Base-by-base conservation (phyloP, 106 monocot species). In the Dendrobium chrysotoxum region DNA sequence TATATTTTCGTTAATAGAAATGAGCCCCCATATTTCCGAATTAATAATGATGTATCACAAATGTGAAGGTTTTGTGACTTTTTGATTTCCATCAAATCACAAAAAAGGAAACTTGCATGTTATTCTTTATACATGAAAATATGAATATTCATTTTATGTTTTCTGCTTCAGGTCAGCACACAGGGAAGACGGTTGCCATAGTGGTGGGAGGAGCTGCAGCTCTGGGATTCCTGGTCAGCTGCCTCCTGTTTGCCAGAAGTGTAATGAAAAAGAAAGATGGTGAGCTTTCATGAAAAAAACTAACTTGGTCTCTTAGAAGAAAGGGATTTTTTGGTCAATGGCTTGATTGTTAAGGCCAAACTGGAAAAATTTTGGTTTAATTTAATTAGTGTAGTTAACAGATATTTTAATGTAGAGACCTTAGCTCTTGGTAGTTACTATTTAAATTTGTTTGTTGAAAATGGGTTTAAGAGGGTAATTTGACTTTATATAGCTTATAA, bases 161-260 rank as follows among this genome's bases (percentile, higher is more conserved):
- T 40, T 38, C 10, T 67, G 67, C 67, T 65, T n/a, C 80, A 94
- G 94, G 94, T 75, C 90, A 86, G 80, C 88, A 90, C 57, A 98
- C 97, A 78, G 90, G 82, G 81, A 98, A 92, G 86, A 98, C 97
- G 2, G 94, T 98, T 81, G 97, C 97, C 54, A 98, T 98, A 64
- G 94, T 98, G 26, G 90, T 98, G 12, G 97, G 97, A 28, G 92
- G 86, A 28, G 94, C 94, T 16, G 97, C 93, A 50, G 97, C 86
- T 18, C 54, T 94, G 11, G 97, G 91, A 53, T 98, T 98, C 82
- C 45, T 98, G 35, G 86, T 98, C 57, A 95, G 94, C 67, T 94
- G 88, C 85, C 79, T 94, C 77, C 92, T 98, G 2, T 98, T 98
- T 73, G 88, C 88, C 53, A 91, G 90, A 72, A 91, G 83, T 79